These are phyloP conservation scores for Fusarium denticulatum DNA, from an alignment of 2,329 filamentous ascomycete species.

Conservation along the genomic window DNA sequence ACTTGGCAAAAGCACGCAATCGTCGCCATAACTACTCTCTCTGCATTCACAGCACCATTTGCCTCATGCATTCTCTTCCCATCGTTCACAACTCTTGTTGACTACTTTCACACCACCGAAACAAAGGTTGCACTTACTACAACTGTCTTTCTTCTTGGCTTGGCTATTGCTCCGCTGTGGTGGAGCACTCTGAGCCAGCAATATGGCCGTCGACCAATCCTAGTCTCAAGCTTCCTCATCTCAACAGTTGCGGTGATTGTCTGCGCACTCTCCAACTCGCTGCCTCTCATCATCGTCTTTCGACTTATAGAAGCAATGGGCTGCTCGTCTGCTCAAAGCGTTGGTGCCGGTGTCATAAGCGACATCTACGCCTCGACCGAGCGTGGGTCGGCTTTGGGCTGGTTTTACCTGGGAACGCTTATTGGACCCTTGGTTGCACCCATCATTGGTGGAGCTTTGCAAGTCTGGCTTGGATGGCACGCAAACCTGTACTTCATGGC, in stretches of 20 bases:
- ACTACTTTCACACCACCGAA: neutral
- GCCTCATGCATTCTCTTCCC: neutral
- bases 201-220: neutral
- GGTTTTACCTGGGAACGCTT: conserved; percentile 17
- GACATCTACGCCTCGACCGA: conserved; percentile 14
- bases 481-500: neutral
- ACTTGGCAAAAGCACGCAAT: neutral
- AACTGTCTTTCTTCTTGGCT: neutral
- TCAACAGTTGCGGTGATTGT: neutral
- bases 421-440: conserved; percentile 8
- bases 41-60: neutral
- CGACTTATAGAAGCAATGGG: neutral
- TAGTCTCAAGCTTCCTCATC: neutral
- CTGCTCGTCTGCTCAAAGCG: neutral
- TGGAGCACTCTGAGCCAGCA: neutral
- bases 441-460: neutral
- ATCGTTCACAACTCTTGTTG: neutral
- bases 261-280: neutral
- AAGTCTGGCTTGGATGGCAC: neutral
- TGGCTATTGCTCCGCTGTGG: neutral
- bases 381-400: conserved; percentile 7
- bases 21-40: neutral
- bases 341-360: conserved; percentile 2
- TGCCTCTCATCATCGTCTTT: neutral
- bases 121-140: neutral